A percentile compares a stretch with the other conserved stretches of the same genome.
phyloP scores from a whole-genome alignment of 495 filamentous ascomycete species.

The Neurospora tetrasperma region DNA sequence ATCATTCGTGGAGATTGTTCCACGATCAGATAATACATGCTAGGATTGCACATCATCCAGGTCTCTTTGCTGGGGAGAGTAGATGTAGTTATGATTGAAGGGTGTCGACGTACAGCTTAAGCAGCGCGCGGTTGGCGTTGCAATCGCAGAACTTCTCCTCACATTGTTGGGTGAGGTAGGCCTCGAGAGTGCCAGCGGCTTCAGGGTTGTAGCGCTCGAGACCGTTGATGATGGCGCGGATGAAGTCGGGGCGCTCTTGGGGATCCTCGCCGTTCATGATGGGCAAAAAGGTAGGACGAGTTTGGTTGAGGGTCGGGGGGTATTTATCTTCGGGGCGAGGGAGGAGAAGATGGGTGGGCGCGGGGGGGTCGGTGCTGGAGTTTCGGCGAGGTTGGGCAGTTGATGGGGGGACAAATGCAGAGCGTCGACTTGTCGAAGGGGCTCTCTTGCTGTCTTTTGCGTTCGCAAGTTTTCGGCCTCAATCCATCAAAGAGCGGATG shows the following conservation, averaged over 20 bases:
- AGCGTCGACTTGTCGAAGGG: background rate
- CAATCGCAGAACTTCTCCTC: slow-evolving; percentile 88
- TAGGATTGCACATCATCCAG: slow-evolving; percentile 77
- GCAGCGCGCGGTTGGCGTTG: slow-evolving; percentile 87
- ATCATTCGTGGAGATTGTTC: slow-evolving; percentile 39
- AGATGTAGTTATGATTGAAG: background rate
- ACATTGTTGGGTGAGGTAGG: slow-evolving; percentile 91
- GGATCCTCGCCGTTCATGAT: slow-evolving; percentile 47
- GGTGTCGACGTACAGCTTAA: slow-evolving; percentile 80
- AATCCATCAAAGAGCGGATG: slow-evolving; percentile 1
- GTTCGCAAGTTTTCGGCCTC: background rate
- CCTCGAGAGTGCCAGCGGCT: slow-evolving; percentile 86
- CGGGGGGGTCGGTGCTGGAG: background rate
- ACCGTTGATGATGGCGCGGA: slow-evolving; percentile 84
- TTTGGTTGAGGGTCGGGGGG: slow-evolving; percentile 6
- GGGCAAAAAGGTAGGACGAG: slow-evolving; percentile 20
- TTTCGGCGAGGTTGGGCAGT: slow-evolving; percentile 2
- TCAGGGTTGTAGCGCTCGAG: slow-evolving; percentile 99
- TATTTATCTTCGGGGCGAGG: background rate
- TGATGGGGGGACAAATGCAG: background rate
- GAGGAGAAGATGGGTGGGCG: slow-evolving; percentile 4
- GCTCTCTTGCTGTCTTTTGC: background rate
- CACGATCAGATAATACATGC: slow-evolving; percentile 70
- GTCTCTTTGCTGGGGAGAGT: slow-evolving; percentile 2
- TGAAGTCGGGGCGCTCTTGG: slow-evolving; percentile 70